Conservation (phyloP, 192 early-diverging fungal species). For the Backusella luteola region DNA sequence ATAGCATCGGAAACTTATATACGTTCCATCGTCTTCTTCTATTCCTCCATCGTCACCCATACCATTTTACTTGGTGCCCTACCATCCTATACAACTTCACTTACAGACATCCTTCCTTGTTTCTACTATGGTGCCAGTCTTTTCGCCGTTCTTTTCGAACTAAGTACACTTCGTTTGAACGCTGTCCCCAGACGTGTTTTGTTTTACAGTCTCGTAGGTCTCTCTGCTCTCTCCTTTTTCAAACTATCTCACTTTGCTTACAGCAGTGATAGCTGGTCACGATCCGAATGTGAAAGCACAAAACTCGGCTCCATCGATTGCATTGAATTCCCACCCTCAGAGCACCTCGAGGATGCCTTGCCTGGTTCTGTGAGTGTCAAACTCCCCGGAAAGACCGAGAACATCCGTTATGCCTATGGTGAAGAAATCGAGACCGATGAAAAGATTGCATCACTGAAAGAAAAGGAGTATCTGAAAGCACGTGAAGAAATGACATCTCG, state of each 20-base stretch:
- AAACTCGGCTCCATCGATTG: constrained; percentile 2
- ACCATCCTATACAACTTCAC: not conserved
- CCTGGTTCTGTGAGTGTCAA: not conserved
- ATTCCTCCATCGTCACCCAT: not conserved
- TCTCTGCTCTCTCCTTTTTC: not conserved
- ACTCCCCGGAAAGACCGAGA: not conserved
- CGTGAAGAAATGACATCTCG: not conserved
- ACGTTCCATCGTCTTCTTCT: not conserved
- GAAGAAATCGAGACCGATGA: not conserved
- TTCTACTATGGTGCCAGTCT: not conserved
- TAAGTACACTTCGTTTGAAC: not conserved
- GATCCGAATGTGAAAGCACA: not conserved
- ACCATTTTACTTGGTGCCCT: not conserved
- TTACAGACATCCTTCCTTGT: not conserved
- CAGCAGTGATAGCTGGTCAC: not conserved
- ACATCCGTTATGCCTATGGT: not conserved
- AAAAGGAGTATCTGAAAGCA: not conserved
- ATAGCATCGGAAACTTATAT: not conserved
- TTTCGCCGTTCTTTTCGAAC: not conserved
- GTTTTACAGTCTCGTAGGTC: not conserved
- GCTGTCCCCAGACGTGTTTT: not conserved
- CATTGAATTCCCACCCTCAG: not conserved
- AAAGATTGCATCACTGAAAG: not conserved
- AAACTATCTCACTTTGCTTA: not conserved
- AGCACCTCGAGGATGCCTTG: not conserved